These are phyloP conservation scores for Sporisorium scitamineum DNA, from an alignment of 1,284 basidiomycete genomes.

Conservation along the genomic window DNA sequence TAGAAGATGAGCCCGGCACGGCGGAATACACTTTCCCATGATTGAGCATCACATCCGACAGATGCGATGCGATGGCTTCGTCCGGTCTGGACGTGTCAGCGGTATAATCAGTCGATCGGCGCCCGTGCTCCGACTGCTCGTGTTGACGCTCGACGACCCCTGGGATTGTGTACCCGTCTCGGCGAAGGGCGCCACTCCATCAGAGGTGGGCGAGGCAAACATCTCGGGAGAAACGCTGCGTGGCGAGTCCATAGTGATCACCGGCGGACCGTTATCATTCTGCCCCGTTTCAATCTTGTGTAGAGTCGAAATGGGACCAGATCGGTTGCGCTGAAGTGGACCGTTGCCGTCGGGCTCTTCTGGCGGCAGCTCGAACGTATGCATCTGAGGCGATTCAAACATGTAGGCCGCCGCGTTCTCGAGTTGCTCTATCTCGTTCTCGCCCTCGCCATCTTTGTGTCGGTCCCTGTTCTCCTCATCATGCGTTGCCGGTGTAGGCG, in stretches of 20 bases:
- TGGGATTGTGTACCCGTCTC: neutral
- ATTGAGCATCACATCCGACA: constrained; percentile 22
- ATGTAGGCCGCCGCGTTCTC: constrained; percentile 24
- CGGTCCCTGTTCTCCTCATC: neutral
- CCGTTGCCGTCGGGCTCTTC: constrained; percentile 35
- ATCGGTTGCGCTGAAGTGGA: constrained; percentile 31
- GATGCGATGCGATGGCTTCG: constrained; percentile 14
- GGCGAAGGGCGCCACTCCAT: neutral
- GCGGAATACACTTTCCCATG: constrained; percentile 6
- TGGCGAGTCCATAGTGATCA: constrained; percentile 35
- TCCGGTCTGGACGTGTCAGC: constrained; percentile 16
- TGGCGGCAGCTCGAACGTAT: constrained; percentile 33
- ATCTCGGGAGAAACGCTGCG: constrained; percentile 21
- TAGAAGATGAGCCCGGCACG: neutral
- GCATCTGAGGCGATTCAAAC: constrained; percentile 42
- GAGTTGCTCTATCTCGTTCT: constrained; percentile 9
- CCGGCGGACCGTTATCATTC: neutral
- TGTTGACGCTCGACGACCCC: constrained; percentile 9
- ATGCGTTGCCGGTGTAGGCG: constrained; percentile 6
- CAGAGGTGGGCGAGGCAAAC: constrained; percentile 23
- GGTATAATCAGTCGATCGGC: constrained; percentile 6
- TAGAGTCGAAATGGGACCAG: constrained; percentile 30
- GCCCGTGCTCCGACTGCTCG: constrained; percentile 10
- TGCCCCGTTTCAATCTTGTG: constrained; percentile 12
- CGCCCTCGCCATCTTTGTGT: neutral